Evolutionary conservation across 2,329 filamentous ascomycete species (phyloP).

Genomic region (Phyllosticta capitalensis): DNA sequence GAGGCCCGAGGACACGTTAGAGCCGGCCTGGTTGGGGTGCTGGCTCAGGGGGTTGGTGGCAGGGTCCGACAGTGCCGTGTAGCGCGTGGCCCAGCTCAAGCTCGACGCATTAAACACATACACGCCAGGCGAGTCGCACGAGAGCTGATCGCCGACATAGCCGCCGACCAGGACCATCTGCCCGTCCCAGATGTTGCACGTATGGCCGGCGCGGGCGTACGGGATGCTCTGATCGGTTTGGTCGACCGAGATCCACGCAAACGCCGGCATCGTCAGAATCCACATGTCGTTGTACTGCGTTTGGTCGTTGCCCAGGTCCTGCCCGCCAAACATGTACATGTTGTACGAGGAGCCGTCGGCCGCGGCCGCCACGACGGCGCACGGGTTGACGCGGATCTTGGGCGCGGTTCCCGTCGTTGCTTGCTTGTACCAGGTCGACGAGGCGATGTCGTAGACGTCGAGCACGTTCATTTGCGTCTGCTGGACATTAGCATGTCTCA

Average conservation of each 20-base stretch:
- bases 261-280: slow-evolving; percentile 70
- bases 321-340: slow-evolving; percentile 69
- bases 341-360: slow-evolving; percentile 67
- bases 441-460: slow-evolving; percentile 71
- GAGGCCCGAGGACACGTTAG: slow-evolving; percentile 43
- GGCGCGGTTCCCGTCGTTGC: slow-evolving; percentile 52
- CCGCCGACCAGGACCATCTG: slow-evolving; percentile 76
- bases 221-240: slow-evolving; percentile 37
- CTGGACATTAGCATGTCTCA: not conserved
- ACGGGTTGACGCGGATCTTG: slow-evolving; percentile 52
- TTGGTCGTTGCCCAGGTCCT: slow-evolving; percentile 52
- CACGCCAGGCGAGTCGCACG: slow-evolving; percentile 58
- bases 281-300: slow-evolving; percentile 63
- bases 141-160: slow-evolving; percentile 49
- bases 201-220: slow-evolving; percentile 59
- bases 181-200: slow-evolving; percentile 67
- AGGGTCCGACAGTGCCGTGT: slow-evolving; percentile 54
- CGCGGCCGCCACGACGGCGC: slow-evolving; percentile 64
- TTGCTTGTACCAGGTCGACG: slow-evolving; percentile 64
- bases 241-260: slow-evolving; percentile 66
- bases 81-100: slow-evolving; percentile 59
- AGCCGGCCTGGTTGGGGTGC: slow-evolving; percentile 39
- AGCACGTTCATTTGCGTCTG: slow-evolving; percentile 60
- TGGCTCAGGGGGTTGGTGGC: slow-evolving; percentile 37
- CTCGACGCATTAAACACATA: slow-evolving; percentile 70